These are phyloP conservation scores for Cladosporium oxysporum DNA, from an alignment of 2,329 filamentous ascomycete species.

Conservation along the genomic window DNA sequence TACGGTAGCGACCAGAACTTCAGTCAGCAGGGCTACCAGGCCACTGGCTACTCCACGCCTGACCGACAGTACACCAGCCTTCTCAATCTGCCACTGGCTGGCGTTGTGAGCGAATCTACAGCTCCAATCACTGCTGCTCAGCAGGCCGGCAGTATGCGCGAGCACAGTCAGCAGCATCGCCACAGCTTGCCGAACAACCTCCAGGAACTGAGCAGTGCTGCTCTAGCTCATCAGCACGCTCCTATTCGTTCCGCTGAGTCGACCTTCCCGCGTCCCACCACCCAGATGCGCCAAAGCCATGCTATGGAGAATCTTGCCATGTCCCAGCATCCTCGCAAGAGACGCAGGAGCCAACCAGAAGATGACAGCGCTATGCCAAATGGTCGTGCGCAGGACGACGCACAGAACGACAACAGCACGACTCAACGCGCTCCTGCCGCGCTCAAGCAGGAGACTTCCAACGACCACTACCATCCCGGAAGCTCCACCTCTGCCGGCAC, in stretches of 20 bases:
- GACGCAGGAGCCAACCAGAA: slow-evolving; percentile 8
- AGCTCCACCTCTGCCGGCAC: not conserved
- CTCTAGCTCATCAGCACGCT: slow-evolving; percentile 9
- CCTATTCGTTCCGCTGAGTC: not conserved
- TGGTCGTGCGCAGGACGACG: not conserved
- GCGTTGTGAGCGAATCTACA: not conserved
- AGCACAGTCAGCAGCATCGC: slow-evolving; percentile 2
- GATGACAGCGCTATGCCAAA: not conserved
- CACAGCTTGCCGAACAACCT: slow-evolving; percentile 12
- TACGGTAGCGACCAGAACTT: slow-evolving; percentile 25
- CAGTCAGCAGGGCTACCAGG: slow-evolving; percentile 11
- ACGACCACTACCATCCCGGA: not conserved
- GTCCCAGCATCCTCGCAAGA: slow-evolving; percentile 9
- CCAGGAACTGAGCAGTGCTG: slow-evolving; percentile 11
- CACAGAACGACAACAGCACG: not conserved
- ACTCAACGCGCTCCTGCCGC: not conserved
- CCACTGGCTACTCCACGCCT: not conserved
- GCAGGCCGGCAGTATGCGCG: slow-evolving; percentile 1
- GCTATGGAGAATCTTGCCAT: not conserved
- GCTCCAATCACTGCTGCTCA: slow-evolving; percentile 7
- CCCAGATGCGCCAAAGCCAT: not conserved
- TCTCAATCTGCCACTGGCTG: slow-evolving; percentile 21
- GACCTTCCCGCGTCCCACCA: not conserved
- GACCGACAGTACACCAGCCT: slow-evolving; percentile 23
- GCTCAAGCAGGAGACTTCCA: slow-evolving; percentile 9